A percentile compares a stretch with the other conserved stretches of the same genome.
phyloP scores from a whole-genome alignment of 2,329 filamentous ascomycete species.

The Phyllosticta capitalensis region DNA sequence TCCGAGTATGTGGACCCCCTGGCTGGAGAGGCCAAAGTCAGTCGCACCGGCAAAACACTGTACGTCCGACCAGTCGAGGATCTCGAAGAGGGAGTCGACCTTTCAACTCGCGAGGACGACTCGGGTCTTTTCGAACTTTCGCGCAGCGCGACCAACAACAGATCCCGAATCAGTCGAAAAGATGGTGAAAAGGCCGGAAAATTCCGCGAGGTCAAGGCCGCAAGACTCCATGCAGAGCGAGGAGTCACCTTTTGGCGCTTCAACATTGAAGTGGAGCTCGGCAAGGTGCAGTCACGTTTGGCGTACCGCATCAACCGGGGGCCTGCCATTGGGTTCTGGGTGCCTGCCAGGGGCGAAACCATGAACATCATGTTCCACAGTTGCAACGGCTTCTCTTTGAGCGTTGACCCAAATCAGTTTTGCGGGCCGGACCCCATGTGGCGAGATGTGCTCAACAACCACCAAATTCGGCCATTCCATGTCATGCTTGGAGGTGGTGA shows the following conservation, averaged over 20 bases:
- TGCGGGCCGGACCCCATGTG: slow-evolving; percentile 93
- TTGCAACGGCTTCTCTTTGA: slow-evolving; percentile 88
- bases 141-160: slow-evolving; percentile 36
- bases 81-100: slow-evolving; percentile 65
- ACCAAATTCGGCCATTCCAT: slow-evolving; percentile 88
- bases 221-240: slow-evolving; percentile 72
- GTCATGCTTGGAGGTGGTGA: slow-evolving; percentile 97
- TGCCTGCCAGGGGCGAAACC: slow-evolving; percentile 68
- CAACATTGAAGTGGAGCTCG: slow-evolving; percentile 85
- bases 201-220: slow-evolving; percentile 73
- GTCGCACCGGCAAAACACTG: slow-evolving; percentile 72
- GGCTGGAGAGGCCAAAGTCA: slow-evolving; percentile 77
- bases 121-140: slow-evolving; percentile 71
- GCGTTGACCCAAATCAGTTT: slow-evolving; percentile 67
- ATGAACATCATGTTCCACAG: slow-evolving; percentile 99
- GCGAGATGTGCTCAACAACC: slow-evolving; percentile 89
- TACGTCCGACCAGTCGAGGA: slow-evolving; percentile 88
- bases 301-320: slow-evolving; percentile 94
- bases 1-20: slow-evolving; percentile 84
- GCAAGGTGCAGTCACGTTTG: slow-evolving; percentile 67
- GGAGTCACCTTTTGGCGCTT: slow-evolving; percentile 96
- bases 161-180: slow-evolving; percentile 40
- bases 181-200: slow-evolving; percentile 77
- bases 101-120: slow-evolving; percentile 71
- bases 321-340: slow-evolving; percentile 86